These are phyloP conservation scores for Quercus rubra DNA, from an alignment of 306 rosid species.

Conservation along the genomic window DNA sequence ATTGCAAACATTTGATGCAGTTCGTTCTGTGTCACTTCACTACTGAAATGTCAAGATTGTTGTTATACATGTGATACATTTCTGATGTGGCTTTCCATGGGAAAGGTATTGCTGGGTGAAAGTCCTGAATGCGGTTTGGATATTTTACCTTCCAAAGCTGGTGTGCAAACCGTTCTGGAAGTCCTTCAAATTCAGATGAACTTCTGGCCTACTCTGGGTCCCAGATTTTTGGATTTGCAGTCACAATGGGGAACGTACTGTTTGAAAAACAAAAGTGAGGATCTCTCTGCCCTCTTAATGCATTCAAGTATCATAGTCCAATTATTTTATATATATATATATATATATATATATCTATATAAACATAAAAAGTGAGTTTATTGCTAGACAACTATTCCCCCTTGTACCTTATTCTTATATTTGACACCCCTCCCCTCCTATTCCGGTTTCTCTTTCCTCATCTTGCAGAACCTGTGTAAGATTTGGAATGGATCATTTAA, in stretches of 20 bases:
- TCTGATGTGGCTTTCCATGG: conserved; percentile 20
- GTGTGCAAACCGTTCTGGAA: conserved; percentile 64
- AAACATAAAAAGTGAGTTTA: background rate
- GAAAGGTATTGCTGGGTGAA: conserved; percentile 81
- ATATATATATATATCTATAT: too few species aligned
- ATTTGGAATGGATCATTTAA: background rate
- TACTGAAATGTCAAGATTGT: conserved; percentile 7
- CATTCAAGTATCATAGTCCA: background rate
- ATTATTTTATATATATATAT: background rate
- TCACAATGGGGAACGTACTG: conserved; percentile 44
- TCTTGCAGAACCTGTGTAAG: background rate
- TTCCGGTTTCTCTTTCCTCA: too few species aligned
- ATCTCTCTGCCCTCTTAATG: conserved; percentile 20
- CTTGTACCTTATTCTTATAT: too few species aligned
- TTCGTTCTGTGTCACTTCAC: background rate
- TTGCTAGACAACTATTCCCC: background rate
- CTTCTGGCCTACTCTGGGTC: conserved; percentile 66
- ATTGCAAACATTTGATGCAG: conserved; percentile 1
- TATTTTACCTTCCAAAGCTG: conserved; percentile 62
- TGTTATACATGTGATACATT: conserved; percentile 7
- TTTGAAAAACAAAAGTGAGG: conserved; percentile 55
- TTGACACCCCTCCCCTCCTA: background rate
- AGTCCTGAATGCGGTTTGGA: conserved; percentile 45
- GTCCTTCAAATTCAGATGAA: conserved; percentile 79
- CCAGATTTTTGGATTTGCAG: conserved; percentile 53